Conservation (phyloP, 2,329 filamentous ascomycete genomes). For the Diaporthe capsici region DNA sequence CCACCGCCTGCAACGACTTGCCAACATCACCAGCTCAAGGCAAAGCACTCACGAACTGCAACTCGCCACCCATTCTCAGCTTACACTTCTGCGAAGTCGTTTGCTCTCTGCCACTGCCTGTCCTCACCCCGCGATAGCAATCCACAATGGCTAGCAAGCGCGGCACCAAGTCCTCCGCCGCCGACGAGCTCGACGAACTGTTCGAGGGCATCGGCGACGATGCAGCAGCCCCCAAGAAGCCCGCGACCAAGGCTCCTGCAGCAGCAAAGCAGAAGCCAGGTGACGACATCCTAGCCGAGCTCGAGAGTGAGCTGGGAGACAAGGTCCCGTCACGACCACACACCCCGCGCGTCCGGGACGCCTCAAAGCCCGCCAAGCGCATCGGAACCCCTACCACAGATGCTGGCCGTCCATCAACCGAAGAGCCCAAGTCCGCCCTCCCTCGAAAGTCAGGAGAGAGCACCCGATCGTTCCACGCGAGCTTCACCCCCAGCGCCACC, state of each 20-base stretch:
- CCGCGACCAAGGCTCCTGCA: slow-evolving; percentile 54
- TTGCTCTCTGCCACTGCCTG: not conserved
- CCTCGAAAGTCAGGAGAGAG: slow-evolving; percentile 84
- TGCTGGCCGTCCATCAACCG: slow-evolving; percentile 73
- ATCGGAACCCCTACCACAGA: slow-evolving; percentile 64
- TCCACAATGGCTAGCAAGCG: slow-evolving; percentile 71
- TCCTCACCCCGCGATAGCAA: not conserved
- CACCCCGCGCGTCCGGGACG: slow-evolving; percentile 80
- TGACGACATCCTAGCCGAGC: slow-evolving; percentile 87
- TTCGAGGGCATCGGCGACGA: slow-evolving; percentile 72
- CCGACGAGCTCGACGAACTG: slow-evolving; percentile 76
- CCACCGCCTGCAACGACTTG: not conserved
- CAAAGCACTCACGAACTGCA: not conserved
- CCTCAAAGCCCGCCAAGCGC: slow-evolving; percentile 65
- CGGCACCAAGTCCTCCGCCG: slow-evolving; percentile 67
- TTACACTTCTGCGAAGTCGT: not conserved
- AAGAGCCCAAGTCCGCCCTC: slow-evolving; percentile 62
- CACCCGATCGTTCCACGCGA: slow-evolving; percentile 77
- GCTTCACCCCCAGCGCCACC: slow-evolving; percentile 78
- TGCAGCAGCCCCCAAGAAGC: slow-evolving; percentile 65
- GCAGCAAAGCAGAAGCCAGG: slow-evolving; percentile 64
- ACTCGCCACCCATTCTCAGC: not conserved
- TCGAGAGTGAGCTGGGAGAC: slow-evolving; percentile 82
- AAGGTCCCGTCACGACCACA: slow-evolving; percentile 83
- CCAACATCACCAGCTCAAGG: not conserved